Percentiles rank a stretch among this genome's conserved stretches.
These are phyloP conservation scores for Beta vulgaris DNA, from an alignment of 148 eudicot genomes.

Conservation along the genomic window DNA sequence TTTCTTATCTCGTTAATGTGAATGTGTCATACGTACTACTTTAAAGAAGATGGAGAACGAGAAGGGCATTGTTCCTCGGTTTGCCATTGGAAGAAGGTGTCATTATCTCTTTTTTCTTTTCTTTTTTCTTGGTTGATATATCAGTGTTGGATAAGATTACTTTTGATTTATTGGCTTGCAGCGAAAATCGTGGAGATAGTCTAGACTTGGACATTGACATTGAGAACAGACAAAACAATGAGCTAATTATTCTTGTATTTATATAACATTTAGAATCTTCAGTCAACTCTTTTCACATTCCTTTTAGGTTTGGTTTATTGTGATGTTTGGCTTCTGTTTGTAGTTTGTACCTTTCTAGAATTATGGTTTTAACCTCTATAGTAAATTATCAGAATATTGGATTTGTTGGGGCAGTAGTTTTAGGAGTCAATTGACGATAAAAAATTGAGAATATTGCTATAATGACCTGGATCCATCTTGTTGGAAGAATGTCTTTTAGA, in stretches of 20 bases:
- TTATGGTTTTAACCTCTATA: background rate
- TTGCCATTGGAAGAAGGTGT: conserved; percentile 82
- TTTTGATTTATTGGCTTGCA: conserved; percentile 38
- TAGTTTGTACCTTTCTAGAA: background rate
- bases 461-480: background rate
- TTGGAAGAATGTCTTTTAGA: background rate
- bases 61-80: conserved; percentile 67
- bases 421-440: background rate
- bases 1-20: too few species aligned
- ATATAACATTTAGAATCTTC: background rate
- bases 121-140: background rate
- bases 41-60: conserved; percentile 60
- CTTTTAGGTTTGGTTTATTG: background rate
- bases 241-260: conserved; percentile 77
- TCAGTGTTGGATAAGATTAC: conserved; percentile 5
- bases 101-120: background rate
- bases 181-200: conserved; percentile 73
- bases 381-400: background rate
- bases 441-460: background rate
- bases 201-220: conserved; percentile 65
- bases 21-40: conserved; percentile 44
- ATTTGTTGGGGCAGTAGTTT: background rate
- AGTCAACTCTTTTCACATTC: background rate
- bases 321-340: conserved; percentile 6
- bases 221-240: conserved; percentile 62